These are phyloP conservation scores for Rubia tinctorum DNA, from an alignment of 305 asterid species.

Conservation along the genomic window DNA sequence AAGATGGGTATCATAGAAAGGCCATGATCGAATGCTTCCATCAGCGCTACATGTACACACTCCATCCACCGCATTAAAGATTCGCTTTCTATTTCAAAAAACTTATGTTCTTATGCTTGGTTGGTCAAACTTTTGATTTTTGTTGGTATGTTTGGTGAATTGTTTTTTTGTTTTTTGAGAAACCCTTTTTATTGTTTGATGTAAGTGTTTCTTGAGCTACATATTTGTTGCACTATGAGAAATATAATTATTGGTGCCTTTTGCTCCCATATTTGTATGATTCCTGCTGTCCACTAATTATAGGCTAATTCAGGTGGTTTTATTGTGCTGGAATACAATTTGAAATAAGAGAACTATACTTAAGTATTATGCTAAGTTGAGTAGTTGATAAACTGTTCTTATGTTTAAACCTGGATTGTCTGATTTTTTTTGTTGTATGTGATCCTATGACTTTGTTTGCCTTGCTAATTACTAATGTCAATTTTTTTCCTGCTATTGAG, in stretches of 20 bases:
- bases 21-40: conserved; percentile 29
- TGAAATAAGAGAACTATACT: background rate
- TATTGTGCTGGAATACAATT: background rate
- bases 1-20: conserved; percentile 69
- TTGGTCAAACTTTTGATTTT: background rate
- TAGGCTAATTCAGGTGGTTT: background rate
- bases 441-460: background rate
- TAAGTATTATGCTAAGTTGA: background rate
- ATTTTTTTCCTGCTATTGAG: background rate
- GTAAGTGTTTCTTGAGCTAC: background rate
- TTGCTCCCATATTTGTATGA: no score
- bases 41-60: conserved; percentile 44
- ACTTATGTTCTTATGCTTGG: background rate
- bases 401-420: background rate
- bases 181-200: background rate
- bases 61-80: background rate
- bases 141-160: background rate
- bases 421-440: background rate
- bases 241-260: no score
- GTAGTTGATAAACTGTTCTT: background rate
- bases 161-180: background rate
- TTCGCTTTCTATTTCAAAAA: background rate
- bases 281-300: background rate
- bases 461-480: background rate
- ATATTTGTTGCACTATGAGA: background rate